Percentiles rank a stretch among this genome's conserved stretches.
These are phyloP conservation scores for Phytophthora melonis DNA, from an alignment of 352 stramenopile species.

Conservation along the genomic window DNA sequence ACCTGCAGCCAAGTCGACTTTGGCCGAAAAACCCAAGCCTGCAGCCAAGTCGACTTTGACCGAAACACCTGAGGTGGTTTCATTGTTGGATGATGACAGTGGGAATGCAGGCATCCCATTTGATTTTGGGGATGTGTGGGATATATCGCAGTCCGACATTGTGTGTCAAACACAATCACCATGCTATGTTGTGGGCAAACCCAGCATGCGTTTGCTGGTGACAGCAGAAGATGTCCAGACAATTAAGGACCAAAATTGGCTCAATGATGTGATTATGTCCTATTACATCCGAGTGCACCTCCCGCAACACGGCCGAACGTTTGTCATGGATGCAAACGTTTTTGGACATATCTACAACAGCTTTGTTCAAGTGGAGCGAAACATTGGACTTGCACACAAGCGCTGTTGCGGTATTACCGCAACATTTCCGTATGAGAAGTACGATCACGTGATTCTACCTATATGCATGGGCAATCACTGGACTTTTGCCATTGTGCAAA, in stretches of 20 bases:
- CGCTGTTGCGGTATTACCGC: background rate
- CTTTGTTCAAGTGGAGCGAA: background rate
- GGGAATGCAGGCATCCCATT: background rate
- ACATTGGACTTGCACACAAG: background rate
- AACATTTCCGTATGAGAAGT: constrained; percentile 7
- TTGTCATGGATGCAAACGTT: constrained; percentile 6
- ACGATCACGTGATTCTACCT: background rate
- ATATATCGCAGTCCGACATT: background rate
- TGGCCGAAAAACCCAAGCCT: too few species aligned
- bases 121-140: too few species aligned
- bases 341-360: background rate
- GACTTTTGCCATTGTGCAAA: constrained; percentile 12
- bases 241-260: background rate
- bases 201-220: background rate
- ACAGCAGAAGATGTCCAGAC: background rate
- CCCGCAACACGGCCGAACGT: background rate
- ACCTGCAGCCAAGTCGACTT: too few species aligned
- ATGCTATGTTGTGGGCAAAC: background rate
- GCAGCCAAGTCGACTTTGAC: too few species aligned
- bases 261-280: constrained; percentile 1
- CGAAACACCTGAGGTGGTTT: background rate
- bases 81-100: background rate
- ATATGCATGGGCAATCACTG: constrained; percentile 11
- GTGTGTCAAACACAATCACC: background rate
- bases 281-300: constrained; percentile 3